Evolutionary conservation across 2,329 filamentous ascomycete genomes (phyloP), one percentile per base, ranked within the genome.

Genomic region (Clonostachys sp.): DNA sequence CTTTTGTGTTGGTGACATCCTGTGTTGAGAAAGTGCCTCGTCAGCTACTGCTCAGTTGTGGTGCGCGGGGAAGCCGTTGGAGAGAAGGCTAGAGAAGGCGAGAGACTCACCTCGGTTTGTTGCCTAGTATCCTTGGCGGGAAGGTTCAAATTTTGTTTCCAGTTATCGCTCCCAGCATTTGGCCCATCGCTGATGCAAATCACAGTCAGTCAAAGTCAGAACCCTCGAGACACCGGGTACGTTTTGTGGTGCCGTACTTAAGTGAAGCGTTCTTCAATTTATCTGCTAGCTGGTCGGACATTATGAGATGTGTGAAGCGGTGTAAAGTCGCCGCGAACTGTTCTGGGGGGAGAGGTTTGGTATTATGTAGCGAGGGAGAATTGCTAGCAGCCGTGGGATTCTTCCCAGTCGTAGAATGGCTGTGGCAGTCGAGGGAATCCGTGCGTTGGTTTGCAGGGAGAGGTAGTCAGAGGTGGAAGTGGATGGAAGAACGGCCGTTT

Each of bases 1-100:
- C 94, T 74, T 96, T 97, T 34, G 92, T 99, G 60, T 91, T 91
- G 49, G 92, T 97, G 52, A 99, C 95, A 87, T 99, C 94, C 88
- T 95, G 53, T 3, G 51, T 39, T 40, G 38, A n/a, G 30, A 45
- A 14, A n/a, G 46, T 48, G 14, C 36, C 7, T n/a, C 36, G 36
- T 39, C 12, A 39, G 36, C 36, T 39, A 39, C 10, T 39, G 12
- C 14, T 39, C 14, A 8, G 7, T 39, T 39, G 14, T n/a, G 17
- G 36, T 17, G 36, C 36, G 13, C 36, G 36, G 14, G 17, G 36
- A 39, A 18, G 36, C 7, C 7, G 14, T 12, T 9, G 36, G 17
- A n/a, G 36, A n/a, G 14, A 30, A 30, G 24, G 24, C 24, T 10
- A 30, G 24, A 10, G 9, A 10, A 30, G 24, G 14, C 36, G 7